These are phyloP conservation scores for Candida vaughaniae DNA, from an alignment of 805 yeast species.

Conservation along the genomic window DNA sequence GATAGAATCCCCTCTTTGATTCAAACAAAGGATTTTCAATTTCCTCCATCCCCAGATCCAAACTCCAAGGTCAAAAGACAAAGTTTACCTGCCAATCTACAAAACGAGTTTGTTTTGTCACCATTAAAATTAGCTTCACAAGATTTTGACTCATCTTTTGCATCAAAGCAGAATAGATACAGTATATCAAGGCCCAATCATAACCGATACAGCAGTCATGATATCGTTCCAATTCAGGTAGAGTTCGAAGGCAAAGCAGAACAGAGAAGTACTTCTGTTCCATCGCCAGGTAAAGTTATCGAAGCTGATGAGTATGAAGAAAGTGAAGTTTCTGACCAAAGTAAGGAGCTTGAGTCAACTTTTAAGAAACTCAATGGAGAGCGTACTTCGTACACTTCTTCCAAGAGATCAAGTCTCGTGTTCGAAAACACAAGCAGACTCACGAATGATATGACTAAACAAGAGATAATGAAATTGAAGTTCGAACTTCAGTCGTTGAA, in stretches of 20 bases:
- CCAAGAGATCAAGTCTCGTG: conserved; percentile 10
- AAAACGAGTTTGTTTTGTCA: conserved; percentile 37
- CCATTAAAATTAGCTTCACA: conserved; percentile 38
- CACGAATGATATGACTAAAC: conserved; percentile 11
- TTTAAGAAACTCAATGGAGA: conserved; percentile 11
- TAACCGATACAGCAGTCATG: conserved; percentile 42
- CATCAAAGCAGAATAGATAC: conserved; percentile 22
- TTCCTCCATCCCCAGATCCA: conserved; percentile 38
- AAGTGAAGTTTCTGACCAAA: background rate
- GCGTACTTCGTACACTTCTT: conserved; percentile 1
- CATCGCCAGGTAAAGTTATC: conserved; percentile 4
- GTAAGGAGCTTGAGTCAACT: conserved; percentile 8
- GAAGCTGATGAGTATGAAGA: conserved; percentile 7
- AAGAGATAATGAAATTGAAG: conserved; percentile 48
- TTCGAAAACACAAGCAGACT: conserved; percentile 6
- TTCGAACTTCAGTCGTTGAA: conserved; percentile 55
- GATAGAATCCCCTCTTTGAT: conserved; percentile 15
- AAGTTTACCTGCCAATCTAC: conserved; percentile 34
- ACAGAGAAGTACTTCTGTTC: conserved; percentile 24
- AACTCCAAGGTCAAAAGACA: conserved; percentile 24
- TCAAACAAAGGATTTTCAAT: conserved; percentile 15
- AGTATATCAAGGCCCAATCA: conserved; percentile 33
- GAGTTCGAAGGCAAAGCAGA: conserved; percentile 34
- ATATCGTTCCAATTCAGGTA: conserved; percentile 41
- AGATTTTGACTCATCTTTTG: conserved; percentile 9